Conservation (phyloP, 495 filamentous ascomycete genomes). For the Jackrogersella minutella region DNA sequence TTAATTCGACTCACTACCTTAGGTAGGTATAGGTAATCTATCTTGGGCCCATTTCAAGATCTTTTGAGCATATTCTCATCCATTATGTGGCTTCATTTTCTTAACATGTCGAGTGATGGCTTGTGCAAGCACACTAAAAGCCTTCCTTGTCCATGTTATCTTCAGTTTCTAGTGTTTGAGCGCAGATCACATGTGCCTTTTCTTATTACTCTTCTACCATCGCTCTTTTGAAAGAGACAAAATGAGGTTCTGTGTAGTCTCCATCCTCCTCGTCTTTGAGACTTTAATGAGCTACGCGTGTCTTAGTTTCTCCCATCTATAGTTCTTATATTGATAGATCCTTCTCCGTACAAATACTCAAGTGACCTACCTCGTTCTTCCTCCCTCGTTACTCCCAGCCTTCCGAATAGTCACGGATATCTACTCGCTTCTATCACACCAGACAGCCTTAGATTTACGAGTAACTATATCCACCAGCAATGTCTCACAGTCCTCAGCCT, state of each 20-base stretch:
- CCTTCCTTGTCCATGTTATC: slow-evolving; percentile 7
- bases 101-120: slow-evolving; percentile 16
- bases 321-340: not conserved
- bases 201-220: slow-evolving; percentile 9
- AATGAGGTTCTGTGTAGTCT: slow-evolving; percentile 17
- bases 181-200: slow-evolving; percentile 12
- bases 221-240: slow-evolving; percentile 36
- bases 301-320: slow-evolving; percentile 29
- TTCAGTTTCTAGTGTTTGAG: not conserved
- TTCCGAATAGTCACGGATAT: not conserved
- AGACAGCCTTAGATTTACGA: not conserved
- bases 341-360: slow-evolving; percentile 27
- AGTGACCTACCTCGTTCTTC: slow-evolving; percentile 16
- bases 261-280: slow-evolving; percentile 30
- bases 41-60: not conserved
- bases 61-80: slow-evolving; percentile 22
- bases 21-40: not conserved
- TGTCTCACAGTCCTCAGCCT: slow-evolving; percentile 12
- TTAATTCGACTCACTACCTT: not conserved
- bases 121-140: not conserved
- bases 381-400: slow-evolving; percentile 6
- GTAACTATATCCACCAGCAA: slow-evolving; percentile 1
- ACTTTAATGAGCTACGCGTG: slow-evolving; percentile 21
- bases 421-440: not conserved
- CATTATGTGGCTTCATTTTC: not conserved